Conservation (phyloP, 768 basidiomycete genomes). For the Hydnomerulius pinastri region DNA sequence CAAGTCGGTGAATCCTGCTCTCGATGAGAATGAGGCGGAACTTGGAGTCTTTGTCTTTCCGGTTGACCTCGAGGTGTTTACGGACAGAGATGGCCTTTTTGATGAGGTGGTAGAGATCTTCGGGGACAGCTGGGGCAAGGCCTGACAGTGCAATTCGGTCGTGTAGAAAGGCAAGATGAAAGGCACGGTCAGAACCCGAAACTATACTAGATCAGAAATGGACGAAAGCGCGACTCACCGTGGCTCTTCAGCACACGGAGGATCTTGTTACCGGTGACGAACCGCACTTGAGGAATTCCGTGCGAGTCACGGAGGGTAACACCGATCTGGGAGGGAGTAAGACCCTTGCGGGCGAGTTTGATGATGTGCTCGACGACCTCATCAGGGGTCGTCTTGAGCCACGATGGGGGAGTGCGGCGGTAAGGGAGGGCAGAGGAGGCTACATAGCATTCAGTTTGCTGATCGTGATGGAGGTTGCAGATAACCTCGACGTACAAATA, state of each 20-base stretch:
- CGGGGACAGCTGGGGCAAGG: conserved; percentile 95
- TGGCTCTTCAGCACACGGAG: conserved; percentile 95
- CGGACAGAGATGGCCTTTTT: conserved; percentile 99
- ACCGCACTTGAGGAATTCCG: conserved; percentile 97
- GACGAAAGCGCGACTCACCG: conserved; percentile 56
- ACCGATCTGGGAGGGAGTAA: conserved; percentile 97
- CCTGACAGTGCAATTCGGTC: conserved; percentile 46
- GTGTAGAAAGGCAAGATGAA: conserved; percentile 55
- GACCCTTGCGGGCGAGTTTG: conserved; percentile 97
- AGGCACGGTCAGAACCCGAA: conserved; percentile 1
- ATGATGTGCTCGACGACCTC: conserved; percentile 95
- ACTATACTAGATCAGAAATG: conserved; percentile 1
- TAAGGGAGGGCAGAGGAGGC: conserved; percentile 95
- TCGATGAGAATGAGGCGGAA: conserved; percentile 98
- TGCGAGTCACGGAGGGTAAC: conserved; percentile 97
- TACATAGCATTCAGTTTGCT: conserved; percentile 39
- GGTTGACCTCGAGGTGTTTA: conserved; percentile 97
- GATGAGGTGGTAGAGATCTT: conserved; percentile 99
- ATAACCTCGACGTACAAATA: conserved; percentile 75
- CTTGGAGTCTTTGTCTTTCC: conserved; percentile 98
- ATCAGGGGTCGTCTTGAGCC: conserved; percentile 95
- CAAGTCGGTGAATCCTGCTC: conserved; percentile 97
- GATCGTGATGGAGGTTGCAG: not conserved
- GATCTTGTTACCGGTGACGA: conserved; percentile 99
- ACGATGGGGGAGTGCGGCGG: conserved; percentile 90